Evolutionary conservation across 148 eudicot genomes (phyloP).

Genomic region (Rhododendron ferrugineum): DNA sequence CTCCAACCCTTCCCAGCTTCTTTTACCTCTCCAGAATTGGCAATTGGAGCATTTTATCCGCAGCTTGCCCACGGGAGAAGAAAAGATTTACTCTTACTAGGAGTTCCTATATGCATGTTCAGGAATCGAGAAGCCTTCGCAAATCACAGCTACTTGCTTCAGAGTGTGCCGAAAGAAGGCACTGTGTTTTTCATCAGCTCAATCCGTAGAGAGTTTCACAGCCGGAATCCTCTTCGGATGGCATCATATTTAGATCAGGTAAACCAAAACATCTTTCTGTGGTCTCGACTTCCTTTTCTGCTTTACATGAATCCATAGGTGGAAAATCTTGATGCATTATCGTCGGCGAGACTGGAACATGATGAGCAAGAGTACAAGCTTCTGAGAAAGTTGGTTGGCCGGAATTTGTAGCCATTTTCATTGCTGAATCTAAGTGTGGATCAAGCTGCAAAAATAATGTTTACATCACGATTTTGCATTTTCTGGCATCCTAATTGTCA

Average conservation of each 20-base stretch:
- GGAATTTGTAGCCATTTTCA: conserved; percentile 1
- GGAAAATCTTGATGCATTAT: conserved; percentile 9
- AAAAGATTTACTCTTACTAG: neutral
- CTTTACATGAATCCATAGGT: neutral
- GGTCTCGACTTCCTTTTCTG: conserved; percentile 10
- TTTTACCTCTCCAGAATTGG: neutral
- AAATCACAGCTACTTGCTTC: neutral
- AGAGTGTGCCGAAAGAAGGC: neutral
- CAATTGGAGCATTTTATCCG: neutral
- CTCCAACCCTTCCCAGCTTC: conserved; percentile 1
- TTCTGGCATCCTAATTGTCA: neutral
- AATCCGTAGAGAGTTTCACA: conserved; percentile 2
- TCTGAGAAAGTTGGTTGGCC: conserved; percentile 7
- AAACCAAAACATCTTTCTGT: conserved; percentile 33
- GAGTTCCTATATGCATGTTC: neutral
- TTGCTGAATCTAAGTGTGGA: conserved; percentile 24
- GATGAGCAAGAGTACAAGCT: conserved; percentile 18
- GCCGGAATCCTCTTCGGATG: conserved; percentile 35
- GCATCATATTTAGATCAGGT: conserved; percentile 64
- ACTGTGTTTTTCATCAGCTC: conserved; percentile 13
- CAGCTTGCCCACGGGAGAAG: neutral
- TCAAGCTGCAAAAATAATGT: conserved; percentile 41
- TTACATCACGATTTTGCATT: neutral
- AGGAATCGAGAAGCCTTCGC: conserved; percentile 5
- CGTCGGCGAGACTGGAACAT: conserved; percentile 18